Conservation (phyloP, 108 stramenopile species). For the Cyclotella baltica region DNA sequence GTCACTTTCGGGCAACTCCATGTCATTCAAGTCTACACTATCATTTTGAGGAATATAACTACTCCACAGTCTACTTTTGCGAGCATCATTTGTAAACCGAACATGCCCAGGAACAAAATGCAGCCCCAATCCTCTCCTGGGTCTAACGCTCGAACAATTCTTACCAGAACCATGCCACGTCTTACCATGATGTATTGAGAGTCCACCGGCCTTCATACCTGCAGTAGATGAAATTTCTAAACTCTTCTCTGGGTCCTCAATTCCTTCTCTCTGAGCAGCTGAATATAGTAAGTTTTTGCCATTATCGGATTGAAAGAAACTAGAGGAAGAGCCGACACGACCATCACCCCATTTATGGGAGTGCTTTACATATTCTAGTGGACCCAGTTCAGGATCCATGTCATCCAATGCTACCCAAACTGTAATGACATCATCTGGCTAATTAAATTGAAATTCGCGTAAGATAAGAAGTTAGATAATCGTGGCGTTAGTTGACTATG, state of each 20-base stretch:
- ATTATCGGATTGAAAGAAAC: constrained; percentile 70
- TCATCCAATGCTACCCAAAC: constrained; percentile 89
- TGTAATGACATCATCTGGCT: constrained; percentile 72
- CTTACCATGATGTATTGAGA: constrained; percentile 81
- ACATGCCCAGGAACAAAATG: constrained; percentile 83
- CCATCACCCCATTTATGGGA: constrained; percentile 79
- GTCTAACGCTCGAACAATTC: constrained; percentile 53
- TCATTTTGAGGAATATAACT: constrained; percentile 51
- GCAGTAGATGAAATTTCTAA: constrained; percentile 68
- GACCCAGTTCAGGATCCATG: constrained; percentile 82
- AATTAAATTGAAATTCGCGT: not conserved
- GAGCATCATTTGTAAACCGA: constrained; percentile 70
- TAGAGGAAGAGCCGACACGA: constrained; percentile 60
- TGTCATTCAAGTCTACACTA: constrained; percentile 9
- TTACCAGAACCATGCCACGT: constrained; percentile 84
- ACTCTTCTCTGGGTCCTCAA: constrained; percentile 31
- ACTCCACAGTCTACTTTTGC: constrained; percentile 74
- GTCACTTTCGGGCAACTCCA: constrained; percentile 61
- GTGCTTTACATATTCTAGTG: constrained; percentile 77
- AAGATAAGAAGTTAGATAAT: not conserved
- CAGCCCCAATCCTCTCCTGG: constrained; percentile 80
- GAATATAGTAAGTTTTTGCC: constrained; percentile 52
- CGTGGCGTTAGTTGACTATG: not conserved
- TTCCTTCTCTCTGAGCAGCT: constrained; percentile 63
- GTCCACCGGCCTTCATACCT: constrained; percentile 67